phyloP scores from a whole-genome alignment of 140 eudicot species.

The Anethum foeniculum region DNA sequence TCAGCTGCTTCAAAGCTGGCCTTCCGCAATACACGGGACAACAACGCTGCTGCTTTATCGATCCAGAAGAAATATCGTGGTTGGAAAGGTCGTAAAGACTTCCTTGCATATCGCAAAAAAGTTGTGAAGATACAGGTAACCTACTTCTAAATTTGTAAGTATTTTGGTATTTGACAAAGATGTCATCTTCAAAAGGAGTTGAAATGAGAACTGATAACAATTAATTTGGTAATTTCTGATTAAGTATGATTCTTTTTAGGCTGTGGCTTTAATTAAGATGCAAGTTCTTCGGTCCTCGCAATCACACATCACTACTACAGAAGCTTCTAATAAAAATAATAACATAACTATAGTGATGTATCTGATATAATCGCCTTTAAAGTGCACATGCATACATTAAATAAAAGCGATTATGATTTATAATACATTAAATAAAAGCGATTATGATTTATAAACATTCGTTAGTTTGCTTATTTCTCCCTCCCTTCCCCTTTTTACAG shows the following conservation, averaged over 20 bases:
- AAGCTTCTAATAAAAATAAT: neutral
- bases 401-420: neutral
- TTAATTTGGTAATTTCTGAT: neutral
- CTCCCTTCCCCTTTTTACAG: neutral
- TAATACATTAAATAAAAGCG: neutral
- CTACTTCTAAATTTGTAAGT: neutral
- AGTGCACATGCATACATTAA: neutral
- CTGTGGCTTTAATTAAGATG: neutral
- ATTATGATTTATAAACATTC: neutral
- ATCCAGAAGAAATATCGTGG: slow-evolving; percentile 91
- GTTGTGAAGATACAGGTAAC: slow-evolving; percentile 96
- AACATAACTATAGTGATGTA: neutral
- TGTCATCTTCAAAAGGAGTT: neutral
- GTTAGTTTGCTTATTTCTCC: neutral
- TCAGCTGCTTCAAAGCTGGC: slow-evolving; percentile 68
- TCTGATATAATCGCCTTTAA: neutral
- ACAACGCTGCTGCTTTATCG: slow-evolving; percentile 74
- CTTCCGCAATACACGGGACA: slow-evolving; percentile 48
- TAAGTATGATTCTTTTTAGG: neutral
- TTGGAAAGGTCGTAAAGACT: slow-evolving; percentile 90
- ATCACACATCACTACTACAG: neutral
- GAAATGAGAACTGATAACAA: neutral
- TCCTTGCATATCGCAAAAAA: slow-evolving; percentile 77
- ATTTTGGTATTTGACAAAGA: neutral
- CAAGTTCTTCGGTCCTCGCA: neutral